phyloP scores from a whole-genome alignment of 169 alveolate species.

The Plasmodium gaboni region DNA sequence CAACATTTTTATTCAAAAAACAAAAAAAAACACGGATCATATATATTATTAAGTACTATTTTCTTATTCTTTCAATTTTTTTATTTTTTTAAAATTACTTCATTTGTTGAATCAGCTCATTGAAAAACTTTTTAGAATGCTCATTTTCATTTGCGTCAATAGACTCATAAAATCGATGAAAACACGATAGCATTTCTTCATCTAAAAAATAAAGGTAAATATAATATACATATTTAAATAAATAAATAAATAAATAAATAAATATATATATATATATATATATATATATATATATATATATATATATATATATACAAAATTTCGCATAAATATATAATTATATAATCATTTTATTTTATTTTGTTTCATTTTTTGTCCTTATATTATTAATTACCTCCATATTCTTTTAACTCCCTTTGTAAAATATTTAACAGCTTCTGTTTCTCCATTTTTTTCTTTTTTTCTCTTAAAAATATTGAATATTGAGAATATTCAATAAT shows the following conservation, averaged over 20 bases:
- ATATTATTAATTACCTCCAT: constrained; percentile 45
- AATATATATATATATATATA: neutral
- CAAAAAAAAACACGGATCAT: neutral
- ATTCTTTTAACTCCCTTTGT: constrained; percentile 63
- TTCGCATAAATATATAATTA: neutral
- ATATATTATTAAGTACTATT: neutral
- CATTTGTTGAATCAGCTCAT: constrained; percentile 38
- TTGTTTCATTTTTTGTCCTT: neutral
- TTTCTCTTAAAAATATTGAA: neutral
- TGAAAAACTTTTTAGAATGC: constrained; percentile 27
- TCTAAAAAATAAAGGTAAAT: constrained; percentile 16
- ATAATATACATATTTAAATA: neutral
- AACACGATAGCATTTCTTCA: constrained; percentile 49
- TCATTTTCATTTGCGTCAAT: constrained; percentile 37
- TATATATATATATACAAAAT: no score
- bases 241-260: neutral
- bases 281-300: neutral
- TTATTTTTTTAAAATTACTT: constrained; percentile 23
- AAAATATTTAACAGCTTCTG: constrained; percentile 37
- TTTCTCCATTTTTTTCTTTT: constrained; percentile 45
- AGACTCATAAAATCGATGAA: constrained; percentile 58
- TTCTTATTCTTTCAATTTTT: neutral
- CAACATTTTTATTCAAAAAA: neutral
- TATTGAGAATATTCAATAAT: neutral
- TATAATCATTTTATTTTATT: neutral